Percentiles rank a stretch among this genome's conserved stretches.
phyloP scores from a whole-genome alignment of 805 yeast species.

The Starmerella floricola region DNA sequence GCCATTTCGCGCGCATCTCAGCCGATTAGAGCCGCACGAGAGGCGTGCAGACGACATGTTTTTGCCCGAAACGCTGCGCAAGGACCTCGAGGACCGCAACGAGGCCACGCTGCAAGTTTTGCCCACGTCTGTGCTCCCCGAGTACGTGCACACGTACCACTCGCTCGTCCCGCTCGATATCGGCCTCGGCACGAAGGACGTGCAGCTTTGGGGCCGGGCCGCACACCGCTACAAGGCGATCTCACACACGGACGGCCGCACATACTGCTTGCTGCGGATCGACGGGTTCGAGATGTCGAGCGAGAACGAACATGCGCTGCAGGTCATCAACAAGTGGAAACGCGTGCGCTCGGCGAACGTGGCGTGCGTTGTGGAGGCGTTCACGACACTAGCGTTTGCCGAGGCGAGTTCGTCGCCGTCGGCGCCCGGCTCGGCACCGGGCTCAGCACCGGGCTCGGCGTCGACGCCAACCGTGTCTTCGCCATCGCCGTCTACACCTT shows the following conservation, averaged over 20 bases:
- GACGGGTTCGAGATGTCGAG: constrained; percentile 40
- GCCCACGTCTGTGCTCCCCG: constrained; percentile 51
- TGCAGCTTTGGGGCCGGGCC: constrained; percentile 38
- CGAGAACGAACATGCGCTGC: constrained; percentile 46
- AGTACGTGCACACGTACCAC: constrained; percentile 69
- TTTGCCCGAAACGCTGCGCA: constrained; percentile 60
- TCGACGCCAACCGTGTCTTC: too few species aligned
- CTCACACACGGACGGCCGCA: constrained; percentile 63
- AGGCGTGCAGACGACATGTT: constrained; percentile 58
- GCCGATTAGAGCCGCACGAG: constrained; percentile 55
- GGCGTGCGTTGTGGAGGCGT: constrained; percentile 63
- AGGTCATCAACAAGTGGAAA: constrained; percentile 56
- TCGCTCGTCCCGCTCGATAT: constrained; percentile 71
- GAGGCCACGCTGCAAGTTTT: constrained; percentile 68
- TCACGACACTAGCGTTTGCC: constrained; percentile 69
- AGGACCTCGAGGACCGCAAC: constrained; percentile 55
- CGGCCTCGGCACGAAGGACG: constrained; percentile 16
- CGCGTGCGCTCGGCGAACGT: constrained; percentile 42
- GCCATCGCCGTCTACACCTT: too few species aligned
- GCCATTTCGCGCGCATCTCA: constrained; percentile 39
- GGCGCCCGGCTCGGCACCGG: neutral
- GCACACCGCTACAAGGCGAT: constrained; percentile 66
- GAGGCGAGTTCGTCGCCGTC: constrained; percentile 29
- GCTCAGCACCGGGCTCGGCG: neutral
- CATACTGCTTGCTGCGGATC: constrained; percentile 64